Evolutionary conservation across 1,139 yeast genomes (phyloP).

Genomic region (Magnusiomyces tetraspermus): DNA sequence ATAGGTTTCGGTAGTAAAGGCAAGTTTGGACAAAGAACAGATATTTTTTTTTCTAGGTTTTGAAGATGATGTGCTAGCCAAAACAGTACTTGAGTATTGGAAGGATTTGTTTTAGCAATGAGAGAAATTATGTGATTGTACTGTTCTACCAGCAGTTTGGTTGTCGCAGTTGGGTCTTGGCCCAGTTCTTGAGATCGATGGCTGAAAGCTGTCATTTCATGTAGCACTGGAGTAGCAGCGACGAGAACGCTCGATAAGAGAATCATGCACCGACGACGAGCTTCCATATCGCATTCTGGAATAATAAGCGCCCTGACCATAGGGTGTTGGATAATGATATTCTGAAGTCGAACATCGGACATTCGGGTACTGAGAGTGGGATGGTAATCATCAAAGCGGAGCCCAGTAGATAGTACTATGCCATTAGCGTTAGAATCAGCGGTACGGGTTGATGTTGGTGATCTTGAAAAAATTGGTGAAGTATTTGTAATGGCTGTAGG

Average conservation of each 20-base stretch:
- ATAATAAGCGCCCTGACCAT: slow-evolving; percentile 26
- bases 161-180: slow-evolving; percentile 3
- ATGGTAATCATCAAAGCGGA: slow-evolving; percentile 24
- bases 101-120: slow-evolving; percentile 6
- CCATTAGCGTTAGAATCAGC: not conserved
- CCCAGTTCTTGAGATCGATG: slow-evolving; percentile 3
- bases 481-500: too few relatives aligned
- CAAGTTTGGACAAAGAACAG: slow-evolving; percentile 3
- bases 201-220: slow-evolving; percentile 17
- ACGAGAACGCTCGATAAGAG: slow-evolving; percentile 23
- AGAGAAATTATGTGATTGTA: slow-evolving; percentile 10
- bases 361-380: slow-evolving; percentile 27
- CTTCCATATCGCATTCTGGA: slow-evolving; percentile 30
- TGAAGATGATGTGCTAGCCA: slow-evolving; percentile 13
- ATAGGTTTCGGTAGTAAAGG: slow-evolving; percentile 1
- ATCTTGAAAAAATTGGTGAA: too few relatives aligned
- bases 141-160: slow-evolving; percentile 5
- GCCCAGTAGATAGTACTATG: not conserved
- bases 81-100: slow-evolving; percentile 8
- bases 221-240: slow-evolving; percentile 28
- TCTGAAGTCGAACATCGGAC: slow-evolving; percentile 28
- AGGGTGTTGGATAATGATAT: slow-evolving; percentile 27
- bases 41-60: slow-evolving; percentile 7
- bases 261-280: slow-evolving; percentile 26
- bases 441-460: not conserved